These are phyloP conservation scores for Termitomyces sp. DNA, from an alignment of 768 basidiomycete genomes.

Conservation along the genomic window DNA sequence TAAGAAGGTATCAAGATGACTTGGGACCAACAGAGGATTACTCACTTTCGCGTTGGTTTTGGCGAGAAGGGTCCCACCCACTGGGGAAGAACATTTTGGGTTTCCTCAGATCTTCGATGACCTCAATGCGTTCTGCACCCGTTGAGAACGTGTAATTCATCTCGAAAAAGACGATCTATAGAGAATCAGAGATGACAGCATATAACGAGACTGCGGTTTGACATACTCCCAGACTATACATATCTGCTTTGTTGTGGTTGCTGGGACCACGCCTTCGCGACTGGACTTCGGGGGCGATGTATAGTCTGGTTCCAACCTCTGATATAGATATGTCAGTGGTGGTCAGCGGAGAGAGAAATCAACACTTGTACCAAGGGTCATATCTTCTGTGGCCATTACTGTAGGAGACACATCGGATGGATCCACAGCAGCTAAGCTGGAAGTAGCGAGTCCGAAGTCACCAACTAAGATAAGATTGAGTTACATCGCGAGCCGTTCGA, in stretches of 20 bases:
- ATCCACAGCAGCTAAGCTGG: slow-evolving; percentile 73
- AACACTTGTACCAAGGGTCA: slow-evolving; percentile 58
- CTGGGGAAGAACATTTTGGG: slow-evolving; percentile 72
- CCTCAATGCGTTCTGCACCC: slow-evolving; percentile 75
- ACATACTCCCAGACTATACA: slow-evolving; percentile 89
- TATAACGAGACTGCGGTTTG: too few relatives aligned
- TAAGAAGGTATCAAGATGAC: background rate
- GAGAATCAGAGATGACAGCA: background rate
- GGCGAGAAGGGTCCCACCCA: slow-evolving; percentile 58
- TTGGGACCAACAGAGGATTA: slow-evolving; percentile 3
- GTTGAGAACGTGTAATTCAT: slow-evolving; percentile 89
- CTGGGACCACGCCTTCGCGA: slow-evolving; percentile 56
- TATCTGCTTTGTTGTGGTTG: slow-evolving; percentile 85
- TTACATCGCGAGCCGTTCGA: background rate
- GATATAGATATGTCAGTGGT: background rate
- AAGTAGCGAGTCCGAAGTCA: slow-evolving; percentile 90
- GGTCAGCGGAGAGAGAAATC: background rate
- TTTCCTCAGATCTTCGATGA: slow-evolving; percentile 73
- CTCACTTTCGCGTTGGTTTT: slow-evolving; percentile 67
- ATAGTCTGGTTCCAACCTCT: slow-evolving; percentile 89
- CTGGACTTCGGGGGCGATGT: slow-evolving; percentile 90
- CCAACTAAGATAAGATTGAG: slow-evolving; percentile 49
- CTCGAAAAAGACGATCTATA: slow-evolving; percentile 92
- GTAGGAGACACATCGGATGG: slow-evolving; percentile 58
- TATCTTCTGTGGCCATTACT: slow-evolving; percentile 47